Conservation (phyloP, 768 basidiomycete genomes). For the Amyloporia xantha region DNA sequence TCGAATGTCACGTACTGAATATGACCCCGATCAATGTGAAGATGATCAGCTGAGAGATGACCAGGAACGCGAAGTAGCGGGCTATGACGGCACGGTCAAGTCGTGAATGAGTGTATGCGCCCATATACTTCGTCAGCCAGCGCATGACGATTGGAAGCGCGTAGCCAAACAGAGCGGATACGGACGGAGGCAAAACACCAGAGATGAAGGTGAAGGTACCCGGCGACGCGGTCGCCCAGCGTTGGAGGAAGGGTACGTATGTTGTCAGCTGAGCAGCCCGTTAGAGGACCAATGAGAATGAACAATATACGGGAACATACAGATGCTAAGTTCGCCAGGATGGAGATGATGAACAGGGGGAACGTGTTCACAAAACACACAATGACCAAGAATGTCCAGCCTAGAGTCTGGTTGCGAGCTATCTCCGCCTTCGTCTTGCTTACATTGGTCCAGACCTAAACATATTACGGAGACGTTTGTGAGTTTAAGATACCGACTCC, state of each 20-base stretch:
- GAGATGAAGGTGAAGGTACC: conserved; percentile 77
- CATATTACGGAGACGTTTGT: too few species aligned
- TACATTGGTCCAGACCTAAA: conserved; percentile 87
- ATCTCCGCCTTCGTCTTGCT: conserved; percentile 63
- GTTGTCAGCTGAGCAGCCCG: conserved; percentile 40
- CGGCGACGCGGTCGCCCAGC: conserved; percentile 60
- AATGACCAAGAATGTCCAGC: conserved; percentile 69
- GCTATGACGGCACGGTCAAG: conserved; percentile 89
- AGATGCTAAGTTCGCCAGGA: conserved; percentile 84
- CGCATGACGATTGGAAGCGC: conserved; percentile 92
- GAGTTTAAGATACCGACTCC: neutral
- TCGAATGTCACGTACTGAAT: conserved; percentile 63
- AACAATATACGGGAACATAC: conserved; percentile 35
- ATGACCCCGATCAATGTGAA: conserved; percentile 90
- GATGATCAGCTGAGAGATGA: conserved; percentile 89
- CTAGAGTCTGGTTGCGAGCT: conserved; percentile 58
- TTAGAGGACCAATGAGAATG: neutral
- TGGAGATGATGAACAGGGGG: conserved; percentile 84
- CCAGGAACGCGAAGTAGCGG: conserved; percentile 89
- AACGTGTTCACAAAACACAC: conserved; percentile 95
- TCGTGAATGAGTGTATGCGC: conserved; percentile 61
- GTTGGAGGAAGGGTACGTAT: conserved; percentile 70
- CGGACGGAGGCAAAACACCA: conserved; percentile 87
- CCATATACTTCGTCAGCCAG: conserved; percentile 66
- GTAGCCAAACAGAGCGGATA: conserved; percentile 85